Percentiles rank a stretch among this genome's conserved stretches.
These are phyloP conservation scores for Blastobotrys elegans DNA, from an alignment of 1,139 yeast genomes.

Conservation along the genomic window DNA sequence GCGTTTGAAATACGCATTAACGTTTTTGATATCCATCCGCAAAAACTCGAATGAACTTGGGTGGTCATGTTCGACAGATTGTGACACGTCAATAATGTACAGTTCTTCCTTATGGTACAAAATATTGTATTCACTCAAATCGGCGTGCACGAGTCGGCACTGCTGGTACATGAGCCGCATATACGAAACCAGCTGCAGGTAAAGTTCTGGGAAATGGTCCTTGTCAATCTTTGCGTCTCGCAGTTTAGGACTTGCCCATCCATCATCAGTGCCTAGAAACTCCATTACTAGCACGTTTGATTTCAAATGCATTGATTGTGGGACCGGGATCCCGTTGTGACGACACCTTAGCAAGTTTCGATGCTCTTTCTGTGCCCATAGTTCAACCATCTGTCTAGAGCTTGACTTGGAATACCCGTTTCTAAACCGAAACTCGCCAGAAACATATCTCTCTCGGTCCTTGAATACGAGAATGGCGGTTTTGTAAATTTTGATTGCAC, in stretches of 20 bases:
- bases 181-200: conserved; percentile 73
- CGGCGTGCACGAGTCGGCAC: conserved; percentile 93
- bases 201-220: conserved; percentile 57
- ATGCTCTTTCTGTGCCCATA: conserved; percentile 98
- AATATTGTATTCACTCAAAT: conserved; percentile 91
- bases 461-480: conserved; percentile 94
- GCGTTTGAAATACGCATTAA: conserved; percentile 77
- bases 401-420: conserved; percentile 80
- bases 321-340: conserved; percentile 78
- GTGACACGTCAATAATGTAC: conserved; percentile 94
- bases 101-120: conserved; percentile 71
- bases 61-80: conserved; percentile 96
- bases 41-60: conserved; percentile 94
- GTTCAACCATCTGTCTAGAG: conserved; percentile 94
- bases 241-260: conserved; percentile 83
- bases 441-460: conserved; percentile 92
- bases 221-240: conserved; percentile 58
- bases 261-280: conserved; percentile 63
- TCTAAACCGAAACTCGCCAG: conserved; percentile 91
- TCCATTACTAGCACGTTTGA: conserved; percentile 96
- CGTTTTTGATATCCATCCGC: conserved; percentile 96
- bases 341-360: conserved; percentile 81
- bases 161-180: conserved; percentile 84
- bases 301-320: conserved; percentile 83
- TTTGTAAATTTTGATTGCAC: conserved; percentile 91